Evolutionary conservation across 331 rosid species (phyloP).

Genomic region (Pyracantha coccinea): DNA sequence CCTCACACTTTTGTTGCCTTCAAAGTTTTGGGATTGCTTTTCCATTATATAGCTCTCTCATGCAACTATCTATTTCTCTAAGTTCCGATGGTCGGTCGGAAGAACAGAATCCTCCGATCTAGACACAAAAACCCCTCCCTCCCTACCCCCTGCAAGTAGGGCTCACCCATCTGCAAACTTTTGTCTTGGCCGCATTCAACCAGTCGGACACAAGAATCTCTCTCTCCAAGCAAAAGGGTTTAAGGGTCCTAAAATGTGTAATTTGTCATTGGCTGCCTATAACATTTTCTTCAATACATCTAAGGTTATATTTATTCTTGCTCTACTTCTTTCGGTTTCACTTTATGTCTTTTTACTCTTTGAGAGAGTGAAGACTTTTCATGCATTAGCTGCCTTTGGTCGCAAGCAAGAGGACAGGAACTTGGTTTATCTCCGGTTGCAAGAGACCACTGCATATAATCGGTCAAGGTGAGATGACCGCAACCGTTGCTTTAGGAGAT

Average conservation of each 20-base stretch:
- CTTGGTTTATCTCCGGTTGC: background rate
- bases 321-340: constrained; percentile 3
- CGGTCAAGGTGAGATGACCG: background rate
- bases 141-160: no score
- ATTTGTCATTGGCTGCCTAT: constrained; percentile 19
- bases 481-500: background rate
- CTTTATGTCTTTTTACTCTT: constrained; percentile 5
- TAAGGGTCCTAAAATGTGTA: background rate
- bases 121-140: no score
- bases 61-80: no score
- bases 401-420: background rate
- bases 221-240: background rate
- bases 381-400: constrained; percentile 6
- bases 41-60: background rate
- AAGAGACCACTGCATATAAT: background rate
- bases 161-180: no score
- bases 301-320: constrained; percentile 2
- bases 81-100: no score
- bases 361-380: background rate
- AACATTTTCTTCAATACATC: constrained; percentile 34
- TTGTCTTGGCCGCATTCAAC: no score
- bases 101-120: no score
- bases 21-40: background rate
- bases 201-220: background rate
- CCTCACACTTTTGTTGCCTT: constrained; percentile 9